Conservation (phyloP, 805 yeast species). For the Candida verbasci region DNA sequence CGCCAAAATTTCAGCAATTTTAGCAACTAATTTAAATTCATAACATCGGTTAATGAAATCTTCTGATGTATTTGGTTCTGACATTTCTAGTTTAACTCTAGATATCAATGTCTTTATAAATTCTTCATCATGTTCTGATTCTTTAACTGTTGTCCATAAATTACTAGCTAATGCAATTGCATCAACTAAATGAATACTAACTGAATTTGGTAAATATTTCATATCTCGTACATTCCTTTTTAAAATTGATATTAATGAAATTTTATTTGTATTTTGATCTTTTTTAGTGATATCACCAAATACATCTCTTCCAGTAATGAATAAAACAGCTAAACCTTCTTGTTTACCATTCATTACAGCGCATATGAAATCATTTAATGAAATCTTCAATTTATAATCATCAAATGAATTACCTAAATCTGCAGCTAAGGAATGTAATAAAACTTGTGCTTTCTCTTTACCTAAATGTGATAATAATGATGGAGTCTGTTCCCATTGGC, state of each 20-base stretch:
- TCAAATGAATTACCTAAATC: conserved; percentile 59
- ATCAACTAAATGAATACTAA: conserved; percentile 65
- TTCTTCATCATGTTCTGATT: conserved; percentile 45
- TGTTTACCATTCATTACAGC: conserved; percentile 68
- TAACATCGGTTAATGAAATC: conserved; percentile 41
- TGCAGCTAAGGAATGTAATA: conserved; percentile 54
- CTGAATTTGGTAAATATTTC: conserved; percentile 53
- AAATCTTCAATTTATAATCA: conserved; percentile 47
- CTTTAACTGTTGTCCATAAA: conserved; percentile 67
- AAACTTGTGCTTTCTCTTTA: conserved; percentile 50
- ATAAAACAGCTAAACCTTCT: conserved; percentile 70
- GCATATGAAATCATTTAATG: conserved; percentile 60
- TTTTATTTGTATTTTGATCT: conserved; percentile 8
- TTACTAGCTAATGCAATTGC: conserved; percentile 72
- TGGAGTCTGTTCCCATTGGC: conserved; percentile 59
- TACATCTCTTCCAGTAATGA: conserved; percentile 58
- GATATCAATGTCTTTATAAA: conserved; percentile 41
- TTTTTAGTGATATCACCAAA: conserved; percentile 29
- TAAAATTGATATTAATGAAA: conserved; percentile 51
- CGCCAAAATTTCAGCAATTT: conserved; percentile 73
- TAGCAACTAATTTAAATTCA: conserved; percentile 55
- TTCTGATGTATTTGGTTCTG: conserved; percentile 14
- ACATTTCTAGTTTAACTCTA: conserved; percentile 19
- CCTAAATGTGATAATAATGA: conserved; percentile 82
- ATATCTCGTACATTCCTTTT: conserved; percentile 52